phyloP scores from a whole-genome alignment of 306 rosid genomes.

The Boehmeria nivea region DNA sequence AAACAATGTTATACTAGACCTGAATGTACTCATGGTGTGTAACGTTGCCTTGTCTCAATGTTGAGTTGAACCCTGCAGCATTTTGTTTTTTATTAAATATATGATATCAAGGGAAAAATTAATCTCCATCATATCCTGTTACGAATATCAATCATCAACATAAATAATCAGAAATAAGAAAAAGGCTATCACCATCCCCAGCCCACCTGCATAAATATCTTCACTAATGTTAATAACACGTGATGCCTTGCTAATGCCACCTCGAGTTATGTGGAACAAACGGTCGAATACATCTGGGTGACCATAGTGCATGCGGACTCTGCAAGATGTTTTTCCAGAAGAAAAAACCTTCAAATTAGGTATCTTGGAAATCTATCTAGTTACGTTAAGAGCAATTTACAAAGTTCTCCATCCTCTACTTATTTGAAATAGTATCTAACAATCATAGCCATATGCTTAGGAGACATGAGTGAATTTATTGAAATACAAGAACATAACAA shows the following conservation, averaged over 20 bases:
- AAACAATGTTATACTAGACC: no score
- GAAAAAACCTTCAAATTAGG: not conserved
- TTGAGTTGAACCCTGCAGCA: conserved; percentile 88
- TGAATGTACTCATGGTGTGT: conserved; percentile 97
- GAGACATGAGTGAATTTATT: no score
- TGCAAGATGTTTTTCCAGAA: conserved; percentile 29
- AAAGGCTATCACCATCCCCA: not conserved
- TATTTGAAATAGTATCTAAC: no score
- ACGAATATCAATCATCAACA: not conserved
- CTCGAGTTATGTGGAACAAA: conserved; percentile 87
- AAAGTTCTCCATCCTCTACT: no score
- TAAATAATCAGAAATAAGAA: not conserved
- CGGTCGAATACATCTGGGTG: conserved; percentile 98
- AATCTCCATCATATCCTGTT: not conserved
- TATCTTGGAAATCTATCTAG: no score
- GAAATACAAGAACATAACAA: no score
- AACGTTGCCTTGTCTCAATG: conserved; percentile 87
- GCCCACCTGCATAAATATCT: conserved; percentile 84
- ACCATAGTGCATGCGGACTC: conserved; percentile 99
- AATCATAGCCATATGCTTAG: no score
- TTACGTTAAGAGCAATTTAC: no score
- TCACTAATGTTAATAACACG: conserved; percentile 96
- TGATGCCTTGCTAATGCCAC: conserved; percentile 96
- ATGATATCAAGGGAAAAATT: not conserved
- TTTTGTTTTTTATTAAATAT: conserved; percentile 5